phyloP scores from a whole-genome alignment of 2,329 filamentous ascomycete genomes.

The Fusarium palustre region DNA sequence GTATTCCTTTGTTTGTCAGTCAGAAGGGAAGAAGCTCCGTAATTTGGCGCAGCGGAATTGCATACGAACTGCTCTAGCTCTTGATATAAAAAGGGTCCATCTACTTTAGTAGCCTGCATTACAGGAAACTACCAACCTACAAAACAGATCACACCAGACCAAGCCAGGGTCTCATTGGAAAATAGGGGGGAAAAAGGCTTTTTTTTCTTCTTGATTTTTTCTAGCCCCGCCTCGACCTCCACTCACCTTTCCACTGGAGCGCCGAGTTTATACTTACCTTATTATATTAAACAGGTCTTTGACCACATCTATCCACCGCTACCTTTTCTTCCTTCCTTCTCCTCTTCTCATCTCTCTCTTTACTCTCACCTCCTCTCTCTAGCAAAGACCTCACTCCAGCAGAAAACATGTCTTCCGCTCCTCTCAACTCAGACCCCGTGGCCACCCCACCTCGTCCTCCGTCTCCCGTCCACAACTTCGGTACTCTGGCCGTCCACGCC shows the following conservation, averaged over 20 bases:
- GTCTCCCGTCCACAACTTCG: conserved; percentile 83
- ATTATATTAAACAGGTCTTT: conserved; percentile 30
- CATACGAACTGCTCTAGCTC: conserved; percentile 33
- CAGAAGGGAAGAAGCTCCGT: conserved; percentile 6
- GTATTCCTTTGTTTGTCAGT: conserved; percentile 14
- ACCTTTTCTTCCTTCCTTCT: background rate
- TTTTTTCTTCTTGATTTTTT: conserved; percentile 27
- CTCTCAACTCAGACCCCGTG: conserved; percentile 63
- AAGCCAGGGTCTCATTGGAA: conserved; percentile 11
- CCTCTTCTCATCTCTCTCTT: background rate
- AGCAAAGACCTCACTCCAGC: background rate
- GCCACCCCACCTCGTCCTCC: conserved; percentile 78
- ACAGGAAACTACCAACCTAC: conserved; percentile 5
- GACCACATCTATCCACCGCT: conserved; percentile 18
- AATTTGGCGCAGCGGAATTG: conserved; percentile 32
- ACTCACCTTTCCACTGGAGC: conserved; percentile 23
- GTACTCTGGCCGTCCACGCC: conserved; percentile 94
- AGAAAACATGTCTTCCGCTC: conserved; percentile 40
- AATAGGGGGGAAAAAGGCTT: conserved; percentile 16
- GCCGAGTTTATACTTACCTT: conserved; percentile 33
- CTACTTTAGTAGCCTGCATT: conserved; percentile 10
- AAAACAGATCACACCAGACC: background rate
- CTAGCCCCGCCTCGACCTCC: conserved; percentile 34
- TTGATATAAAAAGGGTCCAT: conserved; percentile 41
- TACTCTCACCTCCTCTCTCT: background rate